Percentiles rank a stretch among this genome's conserved stretches.
These are phyloP conservation scores for Adenanthera pavonina DNA, from an alignment of 306 rosid genomes.

Conservation along the genomic window DNA sequence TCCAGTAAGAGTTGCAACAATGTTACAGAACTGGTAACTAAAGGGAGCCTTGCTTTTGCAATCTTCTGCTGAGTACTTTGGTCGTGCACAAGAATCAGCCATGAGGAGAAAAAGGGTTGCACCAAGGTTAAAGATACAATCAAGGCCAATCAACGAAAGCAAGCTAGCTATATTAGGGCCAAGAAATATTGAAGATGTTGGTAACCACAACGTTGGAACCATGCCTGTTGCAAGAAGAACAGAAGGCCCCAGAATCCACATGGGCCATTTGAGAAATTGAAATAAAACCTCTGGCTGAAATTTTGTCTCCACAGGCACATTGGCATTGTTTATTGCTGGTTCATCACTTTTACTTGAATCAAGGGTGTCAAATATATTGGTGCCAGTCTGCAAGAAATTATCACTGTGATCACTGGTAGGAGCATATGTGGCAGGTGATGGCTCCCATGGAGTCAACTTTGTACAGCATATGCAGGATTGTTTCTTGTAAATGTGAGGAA, in stretches of 20 bases:
- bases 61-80: slow-evolving; percentile 53
- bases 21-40: slow-evolving; percentile 91
- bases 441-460: slow-evolving; percentile 72
- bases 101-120: slow-evolving; percentile 94
- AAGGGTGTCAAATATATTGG: slow-evolving; percentile 66
- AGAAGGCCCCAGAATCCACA: slow-evolving; percentile 93
- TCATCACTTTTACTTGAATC: slow-evolving; percentile 53
- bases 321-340: slow-evolving; percentile 43
- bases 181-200: slow-evolving; percentile 74
- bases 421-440: slow-evolving; percentile 63
- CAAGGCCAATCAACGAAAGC: slow-evolving; percentile 87
- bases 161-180: slow-evolving; percentile 89
- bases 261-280: slow-evolving; percentile 83
- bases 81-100: slow-evolving; percentile 86
- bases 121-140: slow-evolving; percentile 85
- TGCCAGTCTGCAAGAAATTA: slow-evolving; percentile 52
- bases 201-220: slow-evolving; percentile 94
- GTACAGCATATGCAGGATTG: slow-evolving; percentile 58
- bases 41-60: slow-evolving; percentile 80
- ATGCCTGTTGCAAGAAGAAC: slow-evolving; percentile 79
- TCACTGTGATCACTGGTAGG: slow-evolving; percentile 49
- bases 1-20: slow-evolving; percentile 71
- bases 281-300: slow-evolving; percentile 49
- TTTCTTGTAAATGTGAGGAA: slow-evolving; percentile 45
- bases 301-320: slow-evolving; percentile 44